Percentiles rank a stretch among this genome's conserved stretches.
phyloP scores from a whole-genome alignment of 2,329 filamentous ascomycete species.

The Phyllosticta ampelicida region DNA sequence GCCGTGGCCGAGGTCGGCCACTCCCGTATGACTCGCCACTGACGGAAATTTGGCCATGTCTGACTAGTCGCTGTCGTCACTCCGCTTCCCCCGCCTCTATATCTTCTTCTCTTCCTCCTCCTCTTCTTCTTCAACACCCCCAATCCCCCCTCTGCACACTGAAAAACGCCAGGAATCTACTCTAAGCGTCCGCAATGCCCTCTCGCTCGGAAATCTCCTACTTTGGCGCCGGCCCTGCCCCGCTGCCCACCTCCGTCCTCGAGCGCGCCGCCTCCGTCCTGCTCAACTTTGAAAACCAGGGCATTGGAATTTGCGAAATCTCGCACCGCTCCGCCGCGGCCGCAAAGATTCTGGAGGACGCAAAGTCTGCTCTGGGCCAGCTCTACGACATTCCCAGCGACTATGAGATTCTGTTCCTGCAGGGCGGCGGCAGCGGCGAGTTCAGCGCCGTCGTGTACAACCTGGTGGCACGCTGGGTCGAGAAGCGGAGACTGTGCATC shows the following conservation, averaged over 20 bases:
- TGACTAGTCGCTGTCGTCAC: neutral
- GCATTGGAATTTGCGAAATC: slow-evolving; percentile 80
- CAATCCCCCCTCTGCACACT: neutral
- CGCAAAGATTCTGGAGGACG: slow-evolving; percentile 63
- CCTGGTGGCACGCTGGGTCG: slow-evolving; percentile 72
- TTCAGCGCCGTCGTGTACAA: slow-evolving; percentile 82
- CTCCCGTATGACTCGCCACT: neutral
- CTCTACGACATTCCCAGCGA: slow-evolving; percentile 75
- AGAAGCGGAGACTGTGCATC: slow-evolving; percentile 51
- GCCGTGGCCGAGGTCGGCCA: slow-evolving; percentile 6
- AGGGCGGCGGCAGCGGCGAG: slow-evolving; percentile 74
- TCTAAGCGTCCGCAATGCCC: slow-evolving; percentile 45
- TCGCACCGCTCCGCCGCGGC: slow-evolving; percentile 78
- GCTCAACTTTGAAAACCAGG: slow-evolving; percentile 69
- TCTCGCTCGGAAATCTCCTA: slow-evolving; percentile 66
- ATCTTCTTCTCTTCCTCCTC: too few relatives aligned
- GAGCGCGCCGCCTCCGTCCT: slow-evolving; percentile 66
- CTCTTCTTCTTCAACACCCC: neutral
- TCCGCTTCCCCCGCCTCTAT: neutral
- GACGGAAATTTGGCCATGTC: neutral
- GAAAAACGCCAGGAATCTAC: neutral
- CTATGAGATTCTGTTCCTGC: slow-evolving; percentile 84
- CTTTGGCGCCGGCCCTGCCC: slow-evolving; percentile 86
- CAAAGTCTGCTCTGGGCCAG: slow-evolving; percentile 60
- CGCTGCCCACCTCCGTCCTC: slow-evolving; percentile 70